These are phyloP conservation scores for Candida labiduridarum DNA, from an alignment of 1,139 yeast genomes.

Conservation along the genomic window DNA sequence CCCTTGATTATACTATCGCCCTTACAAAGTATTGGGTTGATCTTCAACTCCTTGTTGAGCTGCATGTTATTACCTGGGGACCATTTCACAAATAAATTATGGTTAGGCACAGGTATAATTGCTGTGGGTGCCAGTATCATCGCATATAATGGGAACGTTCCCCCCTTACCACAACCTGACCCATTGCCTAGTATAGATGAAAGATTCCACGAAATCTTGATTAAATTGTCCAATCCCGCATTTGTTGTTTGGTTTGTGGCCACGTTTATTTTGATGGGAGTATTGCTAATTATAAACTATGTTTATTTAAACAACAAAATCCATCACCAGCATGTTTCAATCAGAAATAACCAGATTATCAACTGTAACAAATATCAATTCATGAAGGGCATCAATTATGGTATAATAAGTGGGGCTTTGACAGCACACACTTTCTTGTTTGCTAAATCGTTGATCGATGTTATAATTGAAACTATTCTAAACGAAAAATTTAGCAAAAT, in stretches of 20 bases:
- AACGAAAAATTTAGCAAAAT: constrained; percentile 28
- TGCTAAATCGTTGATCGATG: constrained; percentile 83
- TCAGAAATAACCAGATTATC: constrained; percentile 12
- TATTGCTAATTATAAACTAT: constrained; percentile 27
- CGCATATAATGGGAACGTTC: constrained; percentile 64
- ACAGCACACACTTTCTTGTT: constrained; percentile 85
- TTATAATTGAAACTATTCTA: constrained; percentile 51
- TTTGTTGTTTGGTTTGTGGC: constrained; percentile 43
- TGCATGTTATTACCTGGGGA: constrained; percentile 72
- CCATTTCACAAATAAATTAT: constrained; percentile 58
- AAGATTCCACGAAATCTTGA: constrained; percentile 29
- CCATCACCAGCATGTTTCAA: neutral
- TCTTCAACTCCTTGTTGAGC: constrained; percentile 74
- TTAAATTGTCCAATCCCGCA: constrained; percentile 26
- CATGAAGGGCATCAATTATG: constrained; percentile 60
- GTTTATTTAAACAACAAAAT: constrained; percentile 13
- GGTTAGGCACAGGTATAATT: constrained; percentile 68
- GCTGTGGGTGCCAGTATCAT: constrained; percentile 78
- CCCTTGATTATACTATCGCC: constrained; percentile 84
- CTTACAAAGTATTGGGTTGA: constrained; percentile 82
- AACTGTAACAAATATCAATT: constrained; percentile 25
- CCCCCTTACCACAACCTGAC: constrained; percentile 25
- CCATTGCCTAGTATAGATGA: constrained; percentile 22
- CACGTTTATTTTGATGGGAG: constrained; percentile 33
- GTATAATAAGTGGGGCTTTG: constrained; percentile 72